Percentiles rank a stretch among this genome's conserved stretches.
Evolutionary conservation across 1,139 yeast species (phyloP).

Genomic region (Blastobotrys proliferans): DNA sequence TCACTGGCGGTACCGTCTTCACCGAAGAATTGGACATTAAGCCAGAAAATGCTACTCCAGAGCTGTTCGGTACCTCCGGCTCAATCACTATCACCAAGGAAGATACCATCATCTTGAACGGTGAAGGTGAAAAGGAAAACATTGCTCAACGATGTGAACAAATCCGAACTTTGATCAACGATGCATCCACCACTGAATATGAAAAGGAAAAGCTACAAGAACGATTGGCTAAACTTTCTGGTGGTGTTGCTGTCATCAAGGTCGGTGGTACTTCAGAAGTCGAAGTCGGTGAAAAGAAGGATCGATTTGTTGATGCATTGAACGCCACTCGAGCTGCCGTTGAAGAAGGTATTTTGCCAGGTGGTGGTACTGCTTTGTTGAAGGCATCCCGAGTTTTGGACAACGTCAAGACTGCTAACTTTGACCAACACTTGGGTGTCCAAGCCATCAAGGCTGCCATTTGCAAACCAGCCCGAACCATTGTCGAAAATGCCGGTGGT

Average conservation of each 20-base stretch:
- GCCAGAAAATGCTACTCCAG: conserved; percentile 93
- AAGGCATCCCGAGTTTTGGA: conserved; percentile 88
- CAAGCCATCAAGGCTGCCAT: conserved; percentile 94
- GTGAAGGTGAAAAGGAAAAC: conserved; percentile 89
- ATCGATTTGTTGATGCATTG: conserved; percentile 97
- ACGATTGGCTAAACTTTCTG: conserved; percentile 96
- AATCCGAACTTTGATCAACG: conserved; percentile 77
- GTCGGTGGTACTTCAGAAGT: conserved; percentile 99
- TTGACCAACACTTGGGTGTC: conserved; percentile 97
- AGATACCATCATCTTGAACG: conserved; percentile 93
- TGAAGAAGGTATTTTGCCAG: conserved; percentile 98
- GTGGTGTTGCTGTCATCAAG: conserved; percentile 98
- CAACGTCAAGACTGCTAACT: conserved; percentile 77
- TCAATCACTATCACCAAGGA: conserved; percentile 94
- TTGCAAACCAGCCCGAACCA: conserved; percentile 94
- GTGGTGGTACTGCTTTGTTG: conserved; percentile 98
- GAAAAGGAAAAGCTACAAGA: conserved; percentile 98
- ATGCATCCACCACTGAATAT: conserved; percentile 78
- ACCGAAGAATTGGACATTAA: conserved; percentile 97
- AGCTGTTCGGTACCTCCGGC: conserved; percentile 89
- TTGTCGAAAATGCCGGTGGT: conserved; percentile 97
- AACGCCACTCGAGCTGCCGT: conserved; percentile 99
- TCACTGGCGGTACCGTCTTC: conserved; percentile 97
- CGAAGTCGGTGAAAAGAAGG: conserved; percentile 99
- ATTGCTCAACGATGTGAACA: conserved; percentile 93